Percentiles rank a stretch among this genome's conserved stretches.
Evolutionary conservation across 495 filamentous ascomycete species (phyloP).

Genomic region (Penicillium alfredii): DNA sequence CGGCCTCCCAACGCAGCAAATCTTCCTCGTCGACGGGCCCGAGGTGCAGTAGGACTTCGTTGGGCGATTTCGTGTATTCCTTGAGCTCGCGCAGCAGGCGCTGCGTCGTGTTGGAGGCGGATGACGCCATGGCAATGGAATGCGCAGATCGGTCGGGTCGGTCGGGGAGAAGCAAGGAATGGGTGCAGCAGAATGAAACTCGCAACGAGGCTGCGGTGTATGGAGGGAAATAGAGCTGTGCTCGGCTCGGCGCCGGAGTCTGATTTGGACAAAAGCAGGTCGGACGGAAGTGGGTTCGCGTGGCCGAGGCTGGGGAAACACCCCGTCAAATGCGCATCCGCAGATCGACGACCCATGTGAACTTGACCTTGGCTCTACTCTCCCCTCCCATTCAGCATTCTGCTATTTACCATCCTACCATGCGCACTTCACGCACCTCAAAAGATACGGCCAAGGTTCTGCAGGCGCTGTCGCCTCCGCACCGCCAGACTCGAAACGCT

Average conservation of each 20-base stretch:
- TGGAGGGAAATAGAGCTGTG: neutral
- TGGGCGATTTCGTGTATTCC: constrained; percentile 49
- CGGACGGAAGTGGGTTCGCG: constrained; percentile 5
- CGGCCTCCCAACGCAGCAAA: constrained; percentile 70
- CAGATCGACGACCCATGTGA: constrained; percentile 18
- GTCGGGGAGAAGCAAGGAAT: constrained; percentile 7
- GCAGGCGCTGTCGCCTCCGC: constrained; percentile 39
- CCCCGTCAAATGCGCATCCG: constrained; percentile 4
- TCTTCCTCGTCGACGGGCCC: constrained; percentile 64
- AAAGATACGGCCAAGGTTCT: constrained; percentile 51
- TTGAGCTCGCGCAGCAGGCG: constrained; percentile 63
- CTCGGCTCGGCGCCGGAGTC: no score
- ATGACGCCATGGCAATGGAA: constrained; percentile 22
- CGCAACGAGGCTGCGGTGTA: no score
- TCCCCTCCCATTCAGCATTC: neutral
- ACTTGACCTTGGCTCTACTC: constrained; percentile 7
- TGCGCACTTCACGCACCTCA: constrained; percentile 58
- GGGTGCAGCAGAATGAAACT: constrained; percentile 2
- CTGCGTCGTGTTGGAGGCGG: constrained; percentile 41
- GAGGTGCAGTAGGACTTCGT: constrained; percentile 53
- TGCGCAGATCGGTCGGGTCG: neutral
- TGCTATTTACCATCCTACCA: constrained; percentile 21
- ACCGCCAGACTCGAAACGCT: constrained; percentile 35
- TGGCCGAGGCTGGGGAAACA: constrained; percentile 20
- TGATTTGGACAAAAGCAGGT: constrained; percentile 2